Percentiles rank a stretch among this genome's conserved stretches.
Evolutionary conservation across 148 eudicot genomes (phyloP).

Genomic region (Tetragonia tetragonoides): DNA sequence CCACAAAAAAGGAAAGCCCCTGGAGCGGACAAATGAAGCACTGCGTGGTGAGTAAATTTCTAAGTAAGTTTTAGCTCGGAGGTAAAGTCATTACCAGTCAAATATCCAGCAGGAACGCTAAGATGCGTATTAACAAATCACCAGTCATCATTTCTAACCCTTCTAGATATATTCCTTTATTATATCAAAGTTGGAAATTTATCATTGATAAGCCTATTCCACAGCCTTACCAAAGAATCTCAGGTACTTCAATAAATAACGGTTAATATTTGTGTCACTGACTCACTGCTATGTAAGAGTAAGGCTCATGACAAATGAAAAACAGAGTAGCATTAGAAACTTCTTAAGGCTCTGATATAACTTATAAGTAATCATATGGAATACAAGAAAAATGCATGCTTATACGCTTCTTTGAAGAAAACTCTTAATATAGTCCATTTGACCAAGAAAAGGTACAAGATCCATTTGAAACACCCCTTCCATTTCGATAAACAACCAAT

Average conservation of each 20-base stretch:
- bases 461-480: background rate
- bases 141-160: background rate
- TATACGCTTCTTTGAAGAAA: background rate
- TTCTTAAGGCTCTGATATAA: background rate
- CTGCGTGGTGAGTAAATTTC: background rate
- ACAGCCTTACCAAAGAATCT: background rate
- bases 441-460: background rate
- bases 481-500: background rate
- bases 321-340: background rate
- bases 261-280: background rate
- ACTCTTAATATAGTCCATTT: background rate
- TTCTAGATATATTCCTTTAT: background rate
- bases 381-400: background rate
- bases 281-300: background rate
- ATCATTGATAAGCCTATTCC: background rate
- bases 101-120: background rate
- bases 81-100: background rate
- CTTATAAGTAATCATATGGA: background rate
- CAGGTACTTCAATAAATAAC: background rate
- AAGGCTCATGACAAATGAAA: background rate
- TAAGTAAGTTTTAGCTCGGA: no score
- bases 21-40: no score
- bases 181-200: background rate
- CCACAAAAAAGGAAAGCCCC: no score
- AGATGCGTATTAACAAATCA: background rate